Evolutionary conservation across 352 stramenopile genomes (phyloP).

Genomic region (Phytophthora parvispora): DNA sequence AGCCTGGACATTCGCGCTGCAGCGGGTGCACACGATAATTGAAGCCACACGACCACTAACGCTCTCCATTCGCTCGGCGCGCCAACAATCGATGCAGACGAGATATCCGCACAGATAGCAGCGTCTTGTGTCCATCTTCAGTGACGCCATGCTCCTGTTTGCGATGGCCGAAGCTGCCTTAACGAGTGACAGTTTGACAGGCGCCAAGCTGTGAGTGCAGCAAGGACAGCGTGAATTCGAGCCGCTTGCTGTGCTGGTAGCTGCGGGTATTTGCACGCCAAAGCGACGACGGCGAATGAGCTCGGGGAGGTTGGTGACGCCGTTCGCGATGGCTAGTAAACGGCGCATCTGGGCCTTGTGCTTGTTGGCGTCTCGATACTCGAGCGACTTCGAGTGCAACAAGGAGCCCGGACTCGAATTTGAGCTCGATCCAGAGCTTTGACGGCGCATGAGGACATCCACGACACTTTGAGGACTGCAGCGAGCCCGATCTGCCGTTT

Average conservation of each 20-base stretch:
- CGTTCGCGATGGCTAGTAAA: constrained; percentile 17
- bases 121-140: constrained; percentile 16
- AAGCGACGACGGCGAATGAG: constrained; percentile 53
- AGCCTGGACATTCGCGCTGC: constrained; percentile 42
- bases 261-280: constrained; percentile 39
- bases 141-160: not conserved
- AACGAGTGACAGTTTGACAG: constrained; percentile 20
- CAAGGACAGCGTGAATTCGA: constrained; percentile 52
- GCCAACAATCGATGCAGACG: constrained; percentile 29
- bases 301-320: constrained; percentile 34
- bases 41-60: constrained; percentile 15
- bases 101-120: constrained; percentile 30
- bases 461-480: not conserved
- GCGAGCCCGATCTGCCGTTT: not conserved
- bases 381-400: not conserved
- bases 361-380: not conserved
- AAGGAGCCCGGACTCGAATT: not conserved
- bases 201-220: constrained; percentile 42
- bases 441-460: not conserved
- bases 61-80: constrained; percentile 21
- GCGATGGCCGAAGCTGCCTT: constrained; percentile 12
- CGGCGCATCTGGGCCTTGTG: not conserved
- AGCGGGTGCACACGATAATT: constrained; percentile 45
- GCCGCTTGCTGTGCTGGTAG: not conserved
- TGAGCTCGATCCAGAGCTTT: not conserved